Evolutionary conservation across 768 basidiomycete genomes (phyloP).

Genomic region (Russula sp.): DNA sequence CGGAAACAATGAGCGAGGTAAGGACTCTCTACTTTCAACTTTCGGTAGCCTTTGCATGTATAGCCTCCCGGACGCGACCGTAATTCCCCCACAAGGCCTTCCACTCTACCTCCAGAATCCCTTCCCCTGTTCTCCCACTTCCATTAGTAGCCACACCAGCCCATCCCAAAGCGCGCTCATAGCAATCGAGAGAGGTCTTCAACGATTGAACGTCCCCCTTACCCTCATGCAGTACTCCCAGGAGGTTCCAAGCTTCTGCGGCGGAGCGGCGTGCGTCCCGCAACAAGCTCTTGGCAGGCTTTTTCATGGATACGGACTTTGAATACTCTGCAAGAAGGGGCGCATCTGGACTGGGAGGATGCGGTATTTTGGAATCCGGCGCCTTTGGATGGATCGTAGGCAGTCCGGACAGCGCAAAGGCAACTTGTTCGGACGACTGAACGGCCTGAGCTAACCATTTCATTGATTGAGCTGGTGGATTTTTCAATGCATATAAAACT

Average conservation of each 20-base stretch:
- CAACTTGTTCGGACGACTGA: constrained; percentile 61
- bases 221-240: constrained; percentile 59
- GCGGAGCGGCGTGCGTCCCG: constrained; percentile 66
- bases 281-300: constrained; percentile 51
- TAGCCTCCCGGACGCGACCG: constrained; percentile 34
- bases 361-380: constrained; percentile 32
- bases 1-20: no score
- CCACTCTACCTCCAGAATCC: constrained; percentile 57
- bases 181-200: constrained; percentile 52
- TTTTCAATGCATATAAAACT: constrained; percentile 49
- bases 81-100: constrained; percentile 55
- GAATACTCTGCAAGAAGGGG: constrained; percentile 41
- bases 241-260: constrained; percentile 69
- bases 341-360: constrained; percentile 36
- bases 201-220: constrained; percentile 27
- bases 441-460: constrained; percentile 57
- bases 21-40: not conserved
- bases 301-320: constrained; percentile 45
- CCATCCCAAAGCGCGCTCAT: constrained; percentile 65
- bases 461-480: constrained; percentile 42
- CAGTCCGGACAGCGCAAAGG: constrained; percentile 44
- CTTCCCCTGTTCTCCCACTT: constrained; percentile 42
- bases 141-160: constrained; percentile 43
- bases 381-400: constrained; percentile 34
- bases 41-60: not conserved